Conservation (phyloP, 495 filamentous ascomycete genomes). For the Penicillium goetzii region DNA sequence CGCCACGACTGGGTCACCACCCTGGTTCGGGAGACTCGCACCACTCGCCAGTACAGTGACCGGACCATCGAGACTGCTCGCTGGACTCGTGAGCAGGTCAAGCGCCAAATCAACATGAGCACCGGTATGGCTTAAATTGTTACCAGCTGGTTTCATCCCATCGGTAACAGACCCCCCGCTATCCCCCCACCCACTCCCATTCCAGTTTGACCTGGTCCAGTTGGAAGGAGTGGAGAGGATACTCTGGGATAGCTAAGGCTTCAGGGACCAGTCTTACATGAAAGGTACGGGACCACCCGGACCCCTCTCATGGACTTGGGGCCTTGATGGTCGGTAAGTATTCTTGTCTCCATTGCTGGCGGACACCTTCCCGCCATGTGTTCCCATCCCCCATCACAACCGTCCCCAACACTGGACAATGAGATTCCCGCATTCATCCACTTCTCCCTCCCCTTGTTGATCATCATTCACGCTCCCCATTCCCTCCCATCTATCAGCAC, state of each 20-base stretch:
- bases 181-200: not conserved
- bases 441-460: slow-evolving; percentile 14
- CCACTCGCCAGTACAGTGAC: slow-evolving; percentile 77
- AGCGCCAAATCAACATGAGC: slow-evolving; percentile 72
- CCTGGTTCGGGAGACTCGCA: slow-evolving; percentile 84
- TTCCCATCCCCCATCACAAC: slow-evolving; percentile 16
- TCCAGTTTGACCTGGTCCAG: not conserved
- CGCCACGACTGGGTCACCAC: slow-evolving; percentile 84
- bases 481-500: slow-evolving; percentile 19
- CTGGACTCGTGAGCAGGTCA: slow-evolving; percentile 97
- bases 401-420: slow-evolving; percentile 16
- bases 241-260: slow-evolving; percentile 1
- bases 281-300: slow-evolving; percentile 14
- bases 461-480: slow-evolving; percentile 14
- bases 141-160: slow-evolving; percentile 14
- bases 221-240: not conserved
- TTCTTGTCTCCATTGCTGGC: slow-evolving; percentile 4
- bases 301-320: slow-evolving; percentile 9
- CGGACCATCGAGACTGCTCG: slow-evolving; percentile 93
- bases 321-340: slow-evolving; percentile 8
- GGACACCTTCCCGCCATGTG: slow-evolving; percentile 13
- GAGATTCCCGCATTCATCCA: slow-evolving; percentile 13
- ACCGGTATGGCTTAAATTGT: slow-evolving; percentile 44
- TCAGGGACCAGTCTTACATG: slow-evolving; percentile 8
- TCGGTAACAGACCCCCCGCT: slow-evolving; percentile 12